Base-by-base conservation (phyloP, 148 eudicot genomes). In the Camellia lanceoleosa region DNA sequence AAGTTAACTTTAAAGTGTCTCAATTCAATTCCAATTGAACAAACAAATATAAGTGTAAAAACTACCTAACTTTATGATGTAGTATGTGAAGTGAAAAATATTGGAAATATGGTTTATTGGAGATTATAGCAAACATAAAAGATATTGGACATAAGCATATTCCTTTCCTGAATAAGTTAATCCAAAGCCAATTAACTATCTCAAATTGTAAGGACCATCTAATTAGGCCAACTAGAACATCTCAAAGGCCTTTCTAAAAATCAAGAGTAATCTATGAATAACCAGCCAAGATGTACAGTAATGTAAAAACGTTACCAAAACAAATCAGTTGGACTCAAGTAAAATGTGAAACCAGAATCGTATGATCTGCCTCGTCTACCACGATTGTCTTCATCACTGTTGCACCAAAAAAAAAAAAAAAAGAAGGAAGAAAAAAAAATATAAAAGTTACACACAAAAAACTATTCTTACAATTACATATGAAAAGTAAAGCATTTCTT, bases 301-400 rank as follows among this genome's bases (percentile, higher is more conserved):
- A 62, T 64, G 6, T 54, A 63, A 72, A 68, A 70, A 62, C 20
- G 47, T 87, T 91, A 95, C 99, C 99, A 95, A 84, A 93, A 93
- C 71, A 93, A 85, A 85, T 92, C 97, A 15, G 86, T 16, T 60
- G 94, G 91, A 80, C 43, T 81, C 54, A 94, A 13, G 75, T 86
- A 89, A 83, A 92, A 90, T 76, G 76, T 78, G 82, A 92, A 79
- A 77, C 92, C 94, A 44, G 89, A 83, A 82, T 86, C 86, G 80
- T 76, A 87, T 23, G 94, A 89, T 81, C 97, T 85, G 72, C 92
- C 88, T 60, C 98, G 93, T 84, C 98, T 89, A 69, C 85, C 93
- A 68, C 97, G 94, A 84, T 90, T 89, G 82, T 92, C 89, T 66
- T 83, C 88, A 6, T 91, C 97, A 79, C 94, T 91, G 86, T 86